Evolutionary conservation across 305 asterid species (phyloP).

Genomic region (Andrographis paniculata): DNA sequence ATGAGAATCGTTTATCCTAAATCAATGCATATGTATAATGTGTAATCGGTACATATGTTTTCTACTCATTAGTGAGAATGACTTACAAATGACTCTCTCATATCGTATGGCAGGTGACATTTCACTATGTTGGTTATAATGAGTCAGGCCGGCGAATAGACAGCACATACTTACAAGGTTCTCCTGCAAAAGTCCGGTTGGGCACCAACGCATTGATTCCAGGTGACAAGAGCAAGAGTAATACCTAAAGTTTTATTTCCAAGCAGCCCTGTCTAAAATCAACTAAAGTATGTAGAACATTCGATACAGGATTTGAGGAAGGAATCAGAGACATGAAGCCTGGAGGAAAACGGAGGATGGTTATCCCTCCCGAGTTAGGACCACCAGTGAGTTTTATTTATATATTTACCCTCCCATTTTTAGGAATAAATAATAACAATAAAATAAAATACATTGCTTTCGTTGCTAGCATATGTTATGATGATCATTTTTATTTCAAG

Average conservation of each 20-base stretch:
- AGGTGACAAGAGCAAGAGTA: constrained; percentile 39
- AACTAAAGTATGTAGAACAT: constrained; percentile 14
- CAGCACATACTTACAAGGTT: constrained; percentile 83
- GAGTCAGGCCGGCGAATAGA: constrained; percentile 97
- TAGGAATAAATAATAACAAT: background rate
- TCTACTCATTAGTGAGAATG: too few species aligned
- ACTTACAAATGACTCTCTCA: background rate
- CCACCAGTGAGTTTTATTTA: constrained; percentile 71
- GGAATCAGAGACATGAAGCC: constrained; percentile 96
- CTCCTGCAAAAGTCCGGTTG: constrained; percentile 90
- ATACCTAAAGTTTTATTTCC: constrained; percentile 2
- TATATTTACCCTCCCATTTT: constrained; percentile 2
- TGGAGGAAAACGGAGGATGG: constrained; percentile 83
- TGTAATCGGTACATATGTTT: too few species aligned
- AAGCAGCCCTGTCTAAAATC: constrained; percentile 8
- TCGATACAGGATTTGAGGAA: constrained; percentile 76
- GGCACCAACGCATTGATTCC: constrained; percentile 89
- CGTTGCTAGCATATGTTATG: too few species aligned
- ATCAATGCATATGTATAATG: too few species aligned
- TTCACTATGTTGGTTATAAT: constrained; percentile 88
- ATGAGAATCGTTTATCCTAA: too few species aligned
- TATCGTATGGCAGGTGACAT: constrained; percentile 51
- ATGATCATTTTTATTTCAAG: too few species aligned
- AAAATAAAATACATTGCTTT: background rate
- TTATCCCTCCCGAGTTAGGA: constrained; percentile 94